Evolutionary conservation across 2,329 filamentous ascomycete species (phyloP), one percentile per base, ranked within the genome.

Genomic region (Clathrospora elynae): DNA sequence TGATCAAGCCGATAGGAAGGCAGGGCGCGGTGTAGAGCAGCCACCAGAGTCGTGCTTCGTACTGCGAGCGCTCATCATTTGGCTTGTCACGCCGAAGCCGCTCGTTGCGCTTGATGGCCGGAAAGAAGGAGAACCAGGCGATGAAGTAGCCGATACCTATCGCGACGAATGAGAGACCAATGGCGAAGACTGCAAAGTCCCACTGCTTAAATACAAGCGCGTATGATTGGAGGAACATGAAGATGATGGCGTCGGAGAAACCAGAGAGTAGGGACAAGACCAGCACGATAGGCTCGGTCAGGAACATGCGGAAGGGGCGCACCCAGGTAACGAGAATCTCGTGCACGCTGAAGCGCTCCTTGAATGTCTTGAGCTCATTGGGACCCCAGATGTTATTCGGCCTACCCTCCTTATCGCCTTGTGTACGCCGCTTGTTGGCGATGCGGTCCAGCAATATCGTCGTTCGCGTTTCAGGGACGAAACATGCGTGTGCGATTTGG

Each of bases 401-500:
- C 53, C 80, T 70, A 35, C 83, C 83, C 10, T 74, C 74, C 75
- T 86, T 78, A 48, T 80, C 68, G 34, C 83, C 83, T 14, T 75
- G 74, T 71, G 84, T 75, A 66, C 89, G 81, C 52, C 84, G 81
- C 67, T 81, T 83, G 77, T 89, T 89, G 18, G 89, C 89, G 45
- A 91, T 88, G 2, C 76, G 76, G 72, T 93, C 85, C 78, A 95
- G 84, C 74, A 93, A 78, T 48, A 90, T 80, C 4, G 85, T 89
- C 1, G 83, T 80, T 37, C 88, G 79, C 0, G 89, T 93, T 68
- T 93, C 89, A 1, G 88, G 88, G 1, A 93, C 88, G 2, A 83
- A 73, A 44, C 87, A 61, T 35, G 86, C 73, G 63, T 91, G 87
- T 5, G 87, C 62, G 4, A 82, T 31, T 62, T 92, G 88, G 2